Percentiles rank a stretch among this genome's conserved stretches.
These are phyloP conservation scores for Scheffersomyces titani DNA, from an alignment of 1,139 yeast species.

Conservation along the genomic window DNA sequence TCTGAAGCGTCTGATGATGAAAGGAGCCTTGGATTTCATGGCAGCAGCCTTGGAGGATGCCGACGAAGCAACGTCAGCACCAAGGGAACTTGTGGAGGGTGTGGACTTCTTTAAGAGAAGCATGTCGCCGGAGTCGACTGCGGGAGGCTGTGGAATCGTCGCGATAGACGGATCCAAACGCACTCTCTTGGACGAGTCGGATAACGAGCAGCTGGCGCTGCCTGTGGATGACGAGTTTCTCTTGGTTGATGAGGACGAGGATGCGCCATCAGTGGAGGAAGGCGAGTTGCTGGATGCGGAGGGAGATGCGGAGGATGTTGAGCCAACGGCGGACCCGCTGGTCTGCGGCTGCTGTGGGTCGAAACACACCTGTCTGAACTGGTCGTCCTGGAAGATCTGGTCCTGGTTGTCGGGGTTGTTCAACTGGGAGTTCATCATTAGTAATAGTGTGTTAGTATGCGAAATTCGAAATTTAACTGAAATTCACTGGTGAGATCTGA, in stretches of 20 bases:
- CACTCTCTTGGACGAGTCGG: conserved; percentile 23
- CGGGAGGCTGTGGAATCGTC: neutral
- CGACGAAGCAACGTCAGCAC: conserved; percentile 4
- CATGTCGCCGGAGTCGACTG: neutral
- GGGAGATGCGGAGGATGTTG: conserved; percentile 6
- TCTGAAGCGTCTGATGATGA: conserved; percentile 41
- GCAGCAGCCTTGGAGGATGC: conserved; percentile 7
- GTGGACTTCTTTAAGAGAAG: conserved; percentile 7
- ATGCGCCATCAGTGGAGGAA: conserved; percentile 5
- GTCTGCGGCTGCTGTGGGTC: conserved; percentile 18
- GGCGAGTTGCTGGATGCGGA: conserved; percentile 8
- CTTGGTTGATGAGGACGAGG: conserved; percentile 14
- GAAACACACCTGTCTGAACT: conserved; percentile 38
- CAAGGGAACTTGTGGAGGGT: conserved; percentile 11
- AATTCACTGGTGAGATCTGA: neutral
- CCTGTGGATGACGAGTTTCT: conserved; percentile 16
- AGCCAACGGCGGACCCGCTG: conserved; percentile 12
- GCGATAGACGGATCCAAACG: conserved; percentile 24
- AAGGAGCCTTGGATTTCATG: conserved; percentile 32
- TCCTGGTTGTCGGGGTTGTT: conserved; percentile 33
- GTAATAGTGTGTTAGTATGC: conserved; percentile 6
- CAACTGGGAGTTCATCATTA: conserved; percentile 29
- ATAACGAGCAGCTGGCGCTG: conserved; percentile 10
- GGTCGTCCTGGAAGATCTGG: conserved; percentile 32
- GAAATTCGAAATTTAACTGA: neutral